Evolutionary conservation across 805 yeast genomes (phyloP).

Genomic region (Metschnikowia gruessii): DNA sequence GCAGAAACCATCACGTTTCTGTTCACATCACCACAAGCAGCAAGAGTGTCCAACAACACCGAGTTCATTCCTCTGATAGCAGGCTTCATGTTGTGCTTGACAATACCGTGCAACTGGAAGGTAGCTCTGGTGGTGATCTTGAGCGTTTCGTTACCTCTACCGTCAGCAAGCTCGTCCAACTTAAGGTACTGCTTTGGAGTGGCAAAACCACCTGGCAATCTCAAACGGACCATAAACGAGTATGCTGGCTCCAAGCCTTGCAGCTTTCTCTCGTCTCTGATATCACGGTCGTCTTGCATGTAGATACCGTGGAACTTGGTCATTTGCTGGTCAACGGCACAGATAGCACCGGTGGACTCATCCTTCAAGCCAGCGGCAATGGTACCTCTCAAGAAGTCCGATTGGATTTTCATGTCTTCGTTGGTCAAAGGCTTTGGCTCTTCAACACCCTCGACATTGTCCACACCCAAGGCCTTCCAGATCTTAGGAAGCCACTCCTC

Average conservation of each 20-base stretch:
- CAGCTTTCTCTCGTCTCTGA: constrained; percentile 87
- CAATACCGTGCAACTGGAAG: constrained; percentile 92
- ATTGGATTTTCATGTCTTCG: constrained; percentile 89
- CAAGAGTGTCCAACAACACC: constrained; percentile 87
- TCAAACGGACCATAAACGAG: constrained; percentile 94
- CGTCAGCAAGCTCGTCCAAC: constrained; percentile 76
- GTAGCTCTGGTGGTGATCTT: constrained; percentile 97
- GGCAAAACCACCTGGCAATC: constrained; percentile 91
- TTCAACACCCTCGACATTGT: constrained; percentile 71
- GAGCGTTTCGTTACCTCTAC: constrained; percentile 87
- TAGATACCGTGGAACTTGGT: constrained; percentile 98
- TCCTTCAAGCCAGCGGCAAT: constrained; percentile 84
- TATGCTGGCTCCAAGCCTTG: constrained; percentile 94
- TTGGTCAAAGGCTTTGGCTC: constrained; percentile 91
- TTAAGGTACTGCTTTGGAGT: constrained; percentile 86
- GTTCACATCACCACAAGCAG: constrained; percentile 98
- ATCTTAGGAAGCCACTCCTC: constrained; percentile 78
- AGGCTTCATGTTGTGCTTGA: constrained; percentile 84
- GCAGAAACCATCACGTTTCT: constrained; percentile 94
- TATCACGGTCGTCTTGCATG: constrained; percentile 97
- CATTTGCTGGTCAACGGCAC: constrained; percentile 87
- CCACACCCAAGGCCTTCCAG: constrained; percentile 90
- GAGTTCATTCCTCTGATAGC: constrained; percentile 92
- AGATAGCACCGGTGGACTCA: constrained; percentile 83
- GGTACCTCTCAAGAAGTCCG: constrained; percentile 88